phyloP scores from a whole-genome alignment of 495 filamentous ascomycete genomes.

The Jackrogersella minutella region DNA sequence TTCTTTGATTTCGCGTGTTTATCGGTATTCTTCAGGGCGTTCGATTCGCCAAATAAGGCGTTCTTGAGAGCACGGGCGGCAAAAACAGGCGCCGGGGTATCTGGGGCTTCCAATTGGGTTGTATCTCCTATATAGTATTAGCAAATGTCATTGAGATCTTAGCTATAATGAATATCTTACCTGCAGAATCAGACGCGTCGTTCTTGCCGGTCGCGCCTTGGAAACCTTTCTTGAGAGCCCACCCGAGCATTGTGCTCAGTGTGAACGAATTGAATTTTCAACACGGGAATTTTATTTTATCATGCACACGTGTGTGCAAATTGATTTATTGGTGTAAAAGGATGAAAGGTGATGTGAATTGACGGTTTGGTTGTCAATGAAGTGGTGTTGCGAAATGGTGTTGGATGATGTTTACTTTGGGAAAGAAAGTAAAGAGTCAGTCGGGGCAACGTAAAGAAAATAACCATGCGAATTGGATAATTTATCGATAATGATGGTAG shows the following conservation, averaged over 20 bases:
- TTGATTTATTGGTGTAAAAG: not conserved
- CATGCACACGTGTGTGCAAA: not conserved
- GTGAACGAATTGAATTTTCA: conserved; percentile 20
- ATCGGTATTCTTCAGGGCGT: conserved; percentile 26
- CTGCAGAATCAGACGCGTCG: conserved; percentile 42
- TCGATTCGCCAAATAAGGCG: conserved; percentile 88
- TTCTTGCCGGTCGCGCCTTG: conserved; percentile 43
- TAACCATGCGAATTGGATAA: not conserved
- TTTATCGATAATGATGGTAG: conserved; percentile 2
- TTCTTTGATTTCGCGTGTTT: conserved; percentile 12
- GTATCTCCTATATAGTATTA: conserved; percentile 50
- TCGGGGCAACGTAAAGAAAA: not conserved
- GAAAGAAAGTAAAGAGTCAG: not conserved
- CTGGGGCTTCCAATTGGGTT: conserved; percentile 71
- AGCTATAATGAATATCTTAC: conserved; percentile 30
- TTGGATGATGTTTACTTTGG: conserved; percentile 30
- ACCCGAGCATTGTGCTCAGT: conserved; percentile 60
- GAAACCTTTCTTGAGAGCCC: conserved; percentile 57
- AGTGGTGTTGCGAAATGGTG: not conserved
- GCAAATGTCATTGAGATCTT: not conserved
- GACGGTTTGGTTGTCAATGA: not conserved
- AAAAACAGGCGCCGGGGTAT: conserved; percentile 94
- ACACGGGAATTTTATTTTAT: not conserved
- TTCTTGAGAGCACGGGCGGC: conserved; percentile 91
- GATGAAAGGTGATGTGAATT: not conserved